Evolutionary conservation across 139 green algal genomes (phyloP).

Genomic region (Coccomyxa sp.): DNA sequence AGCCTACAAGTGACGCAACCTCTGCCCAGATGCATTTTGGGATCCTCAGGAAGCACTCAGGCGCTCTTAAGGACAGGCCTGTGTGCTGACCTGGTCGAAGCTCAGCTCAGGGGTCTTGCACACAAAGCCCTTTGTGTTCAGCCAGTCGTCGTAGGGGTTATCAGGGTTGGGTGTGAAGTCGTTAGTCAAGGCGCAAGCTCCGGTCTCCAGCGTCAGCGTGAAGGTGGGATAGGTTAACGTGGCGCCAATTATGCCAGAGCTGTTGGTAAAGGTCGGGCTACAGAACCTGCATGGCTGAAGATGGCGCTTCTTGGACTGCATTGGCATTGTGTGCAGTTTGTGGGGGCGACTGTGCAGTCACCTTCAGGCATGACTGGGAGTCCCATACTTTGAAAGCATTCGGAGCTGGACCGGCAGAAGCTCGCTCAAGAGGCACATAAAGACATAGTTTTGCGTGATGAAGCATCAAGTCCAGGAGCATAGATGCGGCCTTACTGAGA

Average conservation of each 20-base stretch:
- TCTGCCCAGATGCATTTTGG: too few relatives aligned
- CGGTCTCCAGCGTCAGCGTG: constrained; percentile 10
- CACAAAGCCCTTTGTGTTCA: constrained; percentile 1
- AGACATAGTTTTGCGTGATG: too few relatives aligned
- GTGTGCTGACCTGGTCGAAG: neutral
- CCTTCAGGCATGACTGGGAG: too few relatives aligned
- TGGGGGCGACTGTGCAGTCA: too few relatives aligned
- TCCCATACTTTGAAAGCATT: too few relatives aligned
- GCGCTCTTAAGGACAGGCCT: neutral
- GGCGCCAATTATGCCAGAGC: neutral
- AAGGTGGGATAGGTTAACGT: neutral
- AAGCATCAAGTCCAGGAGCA: too few relatives aligned
- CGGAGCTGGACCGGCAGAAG: too few relatives aligned
- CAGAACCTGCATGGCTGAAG: neutral
- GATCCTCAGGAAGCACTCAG: too few relatives aligned
- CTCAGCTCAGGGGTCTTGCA: constrained; percentile 7
- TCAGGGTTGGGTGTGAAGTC: neutral
- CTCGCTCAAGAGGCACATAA: too few relatives aligned
- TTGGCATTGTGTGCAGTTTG: too few relatives aligned
- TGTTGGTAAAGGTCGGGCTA: constrained; percentile 1
- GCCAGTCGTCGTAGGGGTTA: neutral
- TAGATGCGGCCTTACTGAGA: constrained; percentile 4
- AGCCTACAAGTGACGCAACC: too few relatives aligned
- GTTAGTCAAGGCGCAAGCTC: constrained; percentile 6
- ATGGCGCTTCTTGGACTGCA: neutral